A percentile compares a stretch with the other conserved stretches of the same genome.
Evolutionary conservation across 148 eudicot genomes (phyloP).

Genomic region (Amaranthus palmeri): DNA sequence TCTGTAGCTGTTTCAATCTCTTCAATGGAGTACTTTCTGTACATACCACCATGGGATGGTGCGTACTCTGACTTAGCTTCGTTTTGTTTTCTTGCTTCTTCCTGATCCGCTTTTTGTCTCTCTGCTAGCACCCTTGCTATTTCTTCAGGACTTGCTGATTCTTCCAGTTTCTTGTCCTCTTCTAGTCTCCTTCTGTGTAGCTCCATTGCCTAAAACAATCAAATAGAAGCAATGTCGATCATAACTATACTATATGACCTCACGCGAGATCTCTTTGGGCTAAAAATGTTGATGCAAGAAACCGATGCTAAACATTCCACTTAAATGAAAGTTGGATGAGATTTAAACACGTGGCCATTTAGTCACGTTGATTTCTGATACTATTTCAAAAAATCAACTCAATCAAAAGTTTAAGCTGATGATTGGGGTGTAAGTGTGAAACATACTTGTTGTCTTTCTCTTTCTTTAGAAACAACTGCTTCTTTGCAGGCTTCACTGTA

Average conservation of each 20-base stretch:
- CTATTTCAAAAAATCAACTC: no score
- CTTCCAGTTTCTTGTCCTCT: slow-evolving; percentile 39
- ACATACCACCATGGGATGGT: slow-evolving; percentile 29
- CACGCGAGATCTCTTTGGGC: neutral
- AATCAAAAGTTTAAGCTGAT: no score
- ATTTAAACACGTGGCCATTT: no score
- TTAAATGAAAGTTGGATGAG: no score
- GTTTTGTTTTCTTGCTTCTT: slow-evolving; percentile 24
- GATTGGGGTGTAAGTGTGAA: neutral
- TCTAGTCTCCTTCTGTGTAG: slow-evolving; percentile 46
- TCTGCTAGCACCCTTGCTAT: slow-evolving; percentile 32
- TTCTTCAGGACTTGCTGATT: slow-evolving; percentile 33
- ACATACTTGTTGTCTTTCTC: slow-evolving; percentile 39
- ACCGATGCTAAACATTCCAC: no score
- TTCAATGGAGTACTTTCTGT: slow-evolving; percentile 43
- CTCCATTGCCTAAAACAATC: slow-evolving; percentile 45
- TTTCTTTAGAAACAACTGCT: slow-evolving; percentile 72
- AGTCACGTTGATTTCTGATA: no score
- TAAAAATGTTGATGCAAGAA: no score
- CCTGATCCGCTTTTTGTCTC: slow-evolving; percentile 30
- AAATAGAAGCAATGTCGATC: neutral
- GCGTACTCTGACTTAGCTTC: slow-evolving; percentile 13
- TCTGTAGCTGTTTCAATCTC: slow-evolving; percentile 56
- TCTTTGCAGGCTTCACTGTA: slow-evolving; percentile 91
- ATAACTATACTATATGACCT: neutral